Evolutionary conservation across 805 yeast genomes (phyloP).

Genomic region (Alloascoidea africana): DNA sequence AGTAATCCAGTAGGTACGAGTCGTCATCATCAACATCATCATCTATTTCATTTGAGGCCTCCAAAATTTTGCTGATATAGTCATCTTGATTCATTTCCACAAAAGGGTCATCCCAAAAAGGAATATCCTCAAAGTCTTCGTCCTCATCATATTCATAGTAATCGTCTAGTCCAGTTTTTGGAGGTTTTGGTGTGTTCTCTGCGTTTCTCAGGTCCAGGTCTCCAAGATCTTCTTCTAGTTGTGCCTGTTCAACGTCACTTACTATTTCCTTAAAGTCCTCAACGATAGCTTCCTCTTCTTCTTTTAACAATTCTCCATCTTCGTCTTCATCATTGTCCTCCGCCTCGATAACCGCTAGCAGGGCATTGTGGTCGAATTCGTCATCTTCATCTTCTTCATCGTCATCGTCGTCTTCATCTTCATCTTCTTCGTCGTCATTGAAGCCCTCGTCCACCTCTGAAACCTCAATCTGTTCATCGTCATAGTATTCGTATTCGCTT

Average conservation of each 20-base stretch:
- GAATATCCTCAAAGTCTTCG: background rate
- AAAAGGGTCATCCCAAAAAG: background rate
- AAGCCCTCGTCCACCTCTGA: too few species aligned
- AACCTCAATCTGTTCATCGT: too few species aligned
- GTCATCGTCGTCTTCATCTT: too few species aligned
- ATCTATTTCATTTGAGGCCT: background rate
- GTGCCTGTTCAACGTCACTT: background rate
- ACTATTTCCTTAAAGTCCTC: too few species aligned
- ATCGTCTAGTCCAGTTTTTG: background rate
- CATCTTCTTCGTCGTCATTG: too few species aligned
- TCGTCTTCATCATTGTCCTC: constrained; percentile 7
- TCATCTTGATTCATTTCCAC: background rate
- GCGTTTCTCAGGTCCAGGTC: background rate
- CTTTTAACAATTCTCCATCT: constrained; percentile 8
- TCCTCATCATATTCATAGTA: background rate
- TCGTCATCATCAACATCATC: background rate
- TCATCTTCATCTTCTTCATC: too few species aligned
- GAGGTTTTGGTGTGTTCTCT: too few species aligned
- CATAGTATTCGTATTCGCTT: too few species aligned
- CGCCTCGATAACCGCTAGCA: background rate
- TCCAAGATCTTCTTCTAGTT: background rate
- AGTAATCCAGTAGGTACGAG: background rate
- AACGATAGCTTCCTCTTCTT: background rate
- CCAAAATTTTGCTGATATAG: background rate
- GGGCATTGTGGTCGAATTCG: background rate